Evolutionary conservation across 768 basidiomycete genomes (phyloP).

Genomic region (Boletus insuetus): DNA sequence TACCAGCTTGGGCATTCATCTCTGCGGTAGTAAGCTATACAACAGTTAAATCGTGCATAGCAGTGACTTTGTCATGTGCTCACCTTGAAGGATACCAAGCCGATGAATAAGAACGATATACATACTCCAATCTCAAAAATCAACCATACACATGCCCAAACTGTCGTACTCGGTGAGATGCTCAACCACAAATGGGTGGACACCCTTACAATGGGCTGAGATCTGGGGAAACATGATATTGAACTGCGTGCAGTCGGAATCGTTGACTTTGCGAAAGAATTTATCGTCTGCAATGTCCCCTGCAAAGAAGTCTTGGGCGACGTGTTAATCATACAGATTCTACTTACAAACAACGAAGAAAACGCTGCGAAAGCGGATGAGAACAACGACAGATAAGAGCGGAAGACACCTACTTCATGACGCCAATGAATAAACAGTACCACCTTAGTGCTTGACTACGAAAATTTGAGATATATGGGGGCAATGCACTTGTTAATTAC

Average conservation of each 20-base stretch:
- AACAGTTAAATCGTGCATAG: slow-evolving; percentile 2
- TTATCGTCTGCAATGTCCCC: slow-evolving; percentile 95
- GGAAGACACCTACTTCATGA: slow-evolving; percentile 67
- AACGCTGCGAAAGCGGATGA: slow-evolving; percentile 42
- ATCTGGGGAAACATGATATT: slow-evolving; percentile 67
- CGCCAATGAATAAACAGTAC: slow-evolving; percentile 79
- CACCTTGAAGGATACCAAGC: slow-evolving; percentile 82
- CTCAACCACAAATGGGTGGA: not conserved
- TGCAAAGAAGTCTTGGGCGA: slow-evolving; percentile 28
- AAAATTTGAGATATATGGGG: slow-evolving; percentile 7
- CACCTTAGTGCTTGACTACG: slow-evolving; percentile 74
- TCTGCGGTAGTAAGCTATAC: slow-evolving; percentile 39
- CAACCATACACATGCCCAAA: slow-evolving; percentile 87
- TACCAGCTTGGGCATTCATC: slow-evolving; percentile 67
- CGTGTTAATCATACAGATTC: not conserved
- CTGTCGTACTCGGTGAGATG: slow-evolving; percentile 35
- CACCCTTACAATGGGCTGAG: slow-evolving; percentile 62
- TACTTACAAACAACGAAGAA: slow-evolving; percentile 85
- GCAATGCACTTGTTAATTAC: slow-evolving; percentile 26
- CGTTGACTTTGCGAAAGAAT: slow-evolving; percentile 92
- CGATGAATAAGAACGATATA: slow-evolving; percentile 75
- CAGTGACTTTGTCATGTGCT: slow-evolving; percentile 2
- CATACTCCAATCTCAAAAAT: slow-evolving; percentile 72
- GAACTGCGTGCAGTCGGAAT: slow-evolving; percentile 92
- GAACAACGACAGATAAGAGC: slow-evolving; percentile 9